phyloP scores from a whole-genome alignment of 805 yeast genomes.

The Clavispora carvajalis region DNA sequence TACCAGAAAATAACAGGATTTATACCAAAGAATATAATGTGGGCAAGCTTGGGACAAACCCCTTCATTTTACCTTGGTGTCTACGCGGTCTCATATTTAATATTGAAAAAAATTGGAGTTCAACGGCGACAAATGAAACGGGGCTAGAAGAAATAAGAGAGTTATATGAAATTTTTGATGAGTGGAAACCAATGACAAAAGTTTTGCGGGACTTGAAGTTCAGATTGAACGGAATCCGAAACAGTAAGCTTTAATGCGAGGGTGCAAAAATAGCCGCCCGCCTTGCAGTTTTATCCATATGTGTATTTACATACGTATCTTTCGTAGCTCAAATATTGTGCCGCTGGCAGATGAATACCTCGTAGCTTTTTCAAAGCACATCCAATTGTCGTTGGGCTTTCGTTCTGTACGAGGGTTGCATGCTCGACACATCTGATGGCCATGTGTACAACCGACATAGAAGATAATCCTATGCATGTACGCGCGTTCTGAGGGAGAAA shows the following conservation, averaged over 20 bases:
- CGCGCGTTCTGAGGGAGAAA: not conserved
- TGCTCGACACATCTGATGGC: no score
- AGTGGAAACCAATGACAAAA: conserved; percentile 86
- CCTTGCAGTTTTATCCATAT: not conserved
- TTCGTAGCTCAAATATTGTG: no score
- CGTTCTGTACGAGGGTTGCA: no score
- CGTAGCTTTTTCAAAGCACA: no score
- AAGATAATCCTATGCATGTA: not conserved
- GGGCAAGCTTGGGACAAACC: conserved; percentile 68
- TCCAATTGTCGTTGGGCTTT: no score
- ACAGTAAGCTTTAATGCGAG: conserved; percentile 29
- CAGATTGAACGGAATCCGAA: conserved; percentile 53
- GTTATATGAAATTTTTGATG: conserved; percentile 66
- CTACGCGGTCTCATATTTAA: conserved; percentile 70
- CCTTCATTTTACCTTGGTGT: conserved; percentile 89
- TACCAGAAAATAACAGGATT: conserved; percentile 32
- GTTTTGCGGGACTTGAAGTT: conserved; percentile 79
- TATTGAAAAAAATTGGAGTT: conserved; percentile 40
- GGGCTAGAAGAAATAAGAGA: conserved; percentile 52
- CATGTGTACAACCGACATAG: not conserved
- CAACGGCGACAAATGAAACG: conserved; percentile 10
- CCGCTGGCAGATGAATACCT: no score
- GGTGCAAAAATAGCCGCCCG: not conserved
- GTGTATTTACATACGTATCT: not conserved
- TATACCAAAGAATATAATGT: conserved; percentile 49